phyloP scores from a whole-genome alignment of 2,329 filamentous ascomycete species.

The Drechslerella dactyloides region DNA sequence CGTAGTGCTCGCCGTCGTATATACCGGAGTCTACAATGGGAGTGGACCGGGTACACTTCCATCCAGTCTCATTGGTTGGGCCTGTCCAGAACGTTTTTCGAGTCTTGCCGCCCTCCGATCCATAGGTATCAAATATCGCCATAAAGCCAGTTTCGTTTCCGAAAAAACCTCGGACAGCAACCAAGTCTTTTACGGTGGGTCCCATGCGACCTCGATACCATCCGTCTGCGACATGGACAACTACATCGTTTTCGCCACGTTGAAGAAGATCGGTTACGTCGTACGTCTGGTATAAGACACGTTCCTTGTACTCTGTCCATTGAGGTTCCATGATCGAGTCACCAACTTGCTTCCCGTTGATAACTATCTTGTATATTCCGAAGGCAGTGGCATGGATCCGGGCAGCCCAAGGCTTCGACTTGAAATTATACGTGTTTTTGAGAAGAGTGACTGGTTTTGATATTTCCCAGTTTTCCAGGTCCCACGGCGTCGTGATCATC shows the following conservation, averaged over 20 bases:
- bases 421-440: conserved; percentile 3
- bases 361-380: conserved; percentile 16
- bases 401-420: conserved; percentile 7
- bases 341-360: conserved; percentile 16
- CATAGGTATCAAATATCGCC: conserved; percentile 15
- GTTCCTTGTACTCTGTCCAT: conserved; percentile 20
- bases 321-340: conserved; percentile 28
- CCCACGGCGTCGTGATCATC: conserved; percentile 25
- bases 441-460: conserved; percentile 13
- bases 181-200: conserved; percentile 52
- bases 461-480: conserved; percentile 12
- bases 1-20: conserved; percentile 23
- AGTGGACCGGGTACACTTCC: conserved; percentile 10
- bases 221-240: conserved; percentile 18
- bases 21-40: conserved; percentile 21
- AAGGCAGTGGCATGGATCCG: conserved; percentile 21
- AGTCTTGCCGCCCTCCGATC: neutral
- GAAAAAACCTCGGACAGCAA: conserved; percentile 8
- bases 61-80: conserved; percentile 14
- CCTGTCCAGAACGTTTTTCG: conserved; percentile 20
- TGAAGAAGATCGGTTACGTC: conserved; percentile 15
- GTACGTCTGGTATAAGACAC: conserved; percentile 21
- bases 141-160: conserved; percentile 29
- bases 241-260: conserved; percentile 9
- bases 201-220: conserved; percentile 37